Conservation (phyloP, 2,329 filamentous ascomycete genomes). For the Verticillium nonalfalfae region DNA sequence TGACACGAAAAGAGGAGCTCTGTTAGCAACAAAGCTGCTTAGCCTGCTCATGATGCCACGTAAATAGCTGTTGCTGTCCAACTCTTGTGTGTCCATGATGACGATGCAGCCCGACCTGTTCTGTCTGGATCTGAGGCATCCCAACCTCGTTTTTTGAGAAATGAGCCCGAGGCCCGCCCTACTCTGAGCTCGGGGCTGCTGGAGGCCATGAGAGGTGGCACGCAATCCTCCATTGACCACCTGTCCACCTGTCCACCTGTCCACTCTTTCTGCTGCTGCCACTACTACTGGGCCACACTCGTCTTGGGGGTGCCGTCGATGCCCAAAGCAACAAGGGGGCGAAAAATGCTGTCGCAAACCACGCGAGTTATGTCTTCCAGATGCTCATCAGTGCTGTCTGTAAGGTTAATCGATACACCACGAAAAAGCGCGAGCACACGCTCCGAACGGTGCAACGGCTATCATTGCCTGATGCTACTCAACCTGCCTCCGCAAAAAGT, state of each 20-base stretch:
- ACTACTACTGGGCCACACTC: neutral
- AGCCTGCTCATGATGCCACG: neutral
- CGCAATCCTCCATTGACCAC: neutral
- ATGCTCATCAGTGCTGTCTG: neutral
- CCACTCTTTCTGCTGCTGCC: no score
- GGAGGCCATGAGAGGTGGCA: neutral
- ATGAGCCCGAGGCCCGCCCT: neutral
- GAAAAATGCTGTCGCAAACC: neutral
- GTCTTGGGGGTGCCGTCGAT: neutral
- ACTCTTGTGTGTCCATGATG: neutral
- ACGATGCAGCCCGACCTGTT: neutral
- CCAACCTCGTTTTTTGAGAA: neutral
- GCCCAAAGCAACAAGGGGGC: neutral
- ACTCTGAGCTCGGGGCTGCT: neutral
- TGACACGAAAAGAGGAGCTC: neutral
- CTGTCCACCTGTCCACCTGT: neutral
- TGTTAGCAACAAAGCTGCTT: neutral
- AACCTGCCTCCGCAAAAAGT: neutral
- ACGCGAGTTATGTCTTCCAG: neutral
- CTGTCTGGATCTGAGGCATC: neutral
- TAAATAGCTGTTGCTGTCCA: neutral
- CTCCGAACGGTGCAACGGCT: neutral
- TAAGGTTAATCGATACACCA: neutral
- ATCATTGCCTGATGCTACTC: neutral
- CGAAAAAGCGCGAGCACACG: neutral